These are phyloP conservation scores for Saccharomycopsis sp. DNA, from an alignment of 805 yeast genomes.

Conservation along the genomic window DNA sequence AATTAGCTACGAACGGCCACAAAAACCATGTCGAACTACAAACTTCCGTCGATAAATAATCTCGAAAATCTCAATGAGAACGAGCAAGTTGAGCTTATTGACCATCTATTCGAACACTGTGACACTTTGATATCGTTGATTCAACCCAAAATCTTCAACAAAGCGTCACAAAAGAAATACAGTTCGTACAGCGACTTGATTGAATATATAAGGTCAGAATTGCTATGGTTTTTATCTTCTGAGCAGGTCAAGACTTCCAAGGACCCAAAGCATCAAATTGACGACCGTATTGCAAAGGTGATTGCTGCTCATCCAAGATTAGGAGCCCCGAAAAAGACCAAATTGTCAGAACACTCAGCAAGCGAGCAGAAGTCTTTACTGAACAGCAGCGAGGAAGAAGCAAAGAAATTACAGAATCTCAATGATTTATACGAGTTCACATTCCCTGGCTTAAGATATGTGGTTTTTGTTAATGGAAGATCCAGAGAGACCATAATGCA, in stretches of 20 bases:
- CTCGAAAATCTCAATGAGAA: not conserved
- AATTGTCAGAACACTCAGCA: slow-evolving; percentile 59
- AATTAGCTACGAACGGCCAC: too few relatives aligned
- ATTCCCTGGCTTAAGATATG: slow-evolving; percentile 73
- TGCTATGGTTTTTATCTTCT: slow-evolving; percentile 30
- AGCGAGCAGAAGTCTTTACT: slow-evolving; percentile 62
- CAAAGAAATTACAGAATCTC: slow-evolving; percentile 41
- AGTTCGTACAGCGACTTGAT: slow-evolving; percentile 36
- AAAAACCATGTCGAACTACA: not conserved
- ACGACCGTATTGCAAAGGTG: slow-evolving; percentile 39
- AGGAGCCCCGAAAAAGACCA: slow-evolving; percentile 48
- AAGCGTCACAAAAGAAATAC: slow-evolving; percentile 18
- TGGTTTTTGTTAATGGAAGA: slow-evolving; percentile 85
- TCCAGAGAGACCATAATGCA: slow-evolving; percentile 56
- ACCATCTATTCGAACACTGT: slow-evolving; percentile 63
- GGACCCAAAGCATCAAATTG: slow-evolving; percentile 24
- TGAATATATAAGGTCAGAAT: slow-evolving; percentile 35
- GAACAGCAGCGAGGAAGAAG: slow-evolving; percentile 42
- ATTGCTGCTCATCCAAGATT: slow-evolving; percentile 90
- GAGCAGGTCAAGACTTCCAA: slow-evolving; percentile 23
- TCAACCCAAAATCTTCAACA: slow-evolving; percentile 25
- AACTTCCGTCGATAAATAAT: not conserved
- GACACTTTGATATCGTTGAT: slow-evolving; percentile 35
- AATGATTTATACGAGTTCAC: slow-evolving; percentile 57
- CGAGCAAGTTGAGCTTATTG: slow-evolving; percentile 37